phyloP scores from a whole-genome alignment of 1,284 basidiomycete genomes.

The Rhodotorula sp. region DNA sequence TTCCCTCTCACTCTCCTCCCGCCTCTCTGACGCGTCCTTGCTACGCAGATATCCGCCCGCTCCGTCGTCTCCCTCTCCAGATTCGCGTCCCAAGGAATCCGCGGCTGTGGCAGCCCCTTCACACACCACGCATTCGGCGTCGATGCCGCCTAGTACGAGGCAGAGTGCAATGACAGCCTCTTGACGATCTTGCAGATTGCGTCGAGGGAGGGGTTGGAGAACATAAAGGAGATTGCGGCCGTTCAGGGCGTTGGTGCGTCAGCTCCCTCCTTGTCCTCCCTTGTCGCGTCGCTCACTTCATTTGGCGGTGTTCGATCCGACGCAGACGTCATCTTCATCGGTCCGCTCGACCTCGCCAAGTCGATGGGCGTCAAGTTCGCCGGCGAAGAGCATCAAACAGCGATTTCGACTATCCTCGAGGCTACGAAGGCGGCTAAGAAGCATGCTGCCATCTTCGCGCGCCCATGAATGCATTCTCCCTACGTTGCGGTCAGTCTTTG shows the following conservation, averaged over 20 bases:
- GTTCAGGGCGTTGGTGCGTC: conserved; percentile 45
- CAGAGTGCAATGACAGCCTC: conserved; percentile 43
- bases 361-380: conserved; percentile 41
- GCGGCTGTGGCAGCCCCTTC: conserved; percentile 46
- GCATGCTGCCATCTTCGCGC: conserved; percentile 44
- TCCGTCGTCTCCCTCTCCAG: conserved; percentile 40
- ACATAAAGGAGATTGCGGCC: conserved; percentile 47
- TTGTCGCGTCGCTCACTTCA: background rate
- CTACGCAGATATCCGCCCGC: conserved; percentile 32
- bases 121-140: conserved; percentile 46
- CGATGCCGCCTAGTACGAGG: conserved; percentile 43
- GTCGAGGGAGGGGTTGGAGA: conserved; percentile 44
- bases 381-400: conserved; percentile 44
- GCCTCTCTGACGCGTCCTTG: background rate
- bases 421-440: conserved; percentile 45
- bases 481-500: too few species aligned
- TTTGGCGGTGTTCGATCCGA: background rate
- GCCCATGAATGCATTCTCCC: too few species aligned
- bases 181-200: conserved; percentile 48
- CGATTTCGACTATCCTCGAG: conserved; percentile 44
- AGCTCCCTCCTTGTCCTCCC: background rate
- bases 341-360: conserved; percentile 47
- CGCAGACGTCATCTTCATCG: conserved; percentile 45
- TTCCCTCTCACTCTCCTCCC: background rate
- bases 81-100: conserved; percentile 32